A percentile compares a stretch with the other conserved stretches of the same genome.
Evolutionary conservation across 2,329 filamentous ascomycete genomes (phyloP).

Genomic region (Chaetomiaceae sp.): DNA sequence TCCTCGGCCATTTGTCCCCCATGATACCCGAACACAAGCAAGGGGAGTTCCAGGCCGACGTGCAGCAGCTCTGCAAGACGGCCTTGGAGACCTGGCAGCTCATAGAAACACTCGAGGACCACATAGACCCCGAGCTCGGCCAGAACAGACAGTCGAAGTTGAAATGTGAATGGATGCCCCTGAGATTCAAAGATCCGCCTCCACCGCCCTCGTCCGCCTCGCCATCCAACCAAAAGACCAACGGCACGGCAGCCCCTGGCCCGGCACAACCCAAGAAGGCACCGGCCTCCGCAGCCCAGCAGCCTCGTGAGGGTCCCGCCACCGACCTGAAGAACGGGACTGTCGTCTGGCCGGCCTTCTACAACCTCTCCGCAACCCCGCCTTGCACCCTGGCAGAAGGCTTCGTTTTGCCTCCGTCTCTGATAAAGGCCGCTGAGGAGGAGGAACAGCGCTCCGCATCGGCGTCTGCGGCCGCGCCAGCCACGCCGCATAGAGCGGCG

Average conservation of each 20-base stretch:
- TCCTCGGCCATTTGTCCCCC: background rate
- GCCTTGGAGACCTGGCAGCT: slow-evolving; percentile 8
- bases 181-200: background rate
- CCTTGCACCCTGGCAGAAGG: background rate
- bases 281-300: background rate
- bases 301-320: background rate
- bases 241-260: background rate
- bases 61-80: slow-evolving; percentile 2
- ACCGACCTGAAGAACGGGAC: background rate
- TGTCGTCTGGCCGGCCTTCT: slow-evolving; percentile 16
- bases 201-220: background rate
- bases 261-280: background rate
- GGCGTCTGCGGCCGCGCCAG: background rate
- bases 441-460: background rate
- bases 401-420: background rate
- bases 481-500: background rate
- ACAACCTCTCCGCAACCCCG: background rate
- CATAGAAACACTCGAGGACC: slow-evolving; percentile 10
- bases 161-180: background rate
- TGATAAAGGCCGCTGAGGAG: background rate
- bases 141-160: background rate
- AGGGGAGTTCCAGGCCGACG: background rate
- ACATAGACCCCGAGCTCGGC: background rate
- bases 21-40: background rate
- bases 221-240: background rate